Evolutionary conservation across 1,284 basidiomycete genomes (phyloP), one percentile per base, ranked within the genome.

Genomic region (Ceratobasidium sp.): DNA sequence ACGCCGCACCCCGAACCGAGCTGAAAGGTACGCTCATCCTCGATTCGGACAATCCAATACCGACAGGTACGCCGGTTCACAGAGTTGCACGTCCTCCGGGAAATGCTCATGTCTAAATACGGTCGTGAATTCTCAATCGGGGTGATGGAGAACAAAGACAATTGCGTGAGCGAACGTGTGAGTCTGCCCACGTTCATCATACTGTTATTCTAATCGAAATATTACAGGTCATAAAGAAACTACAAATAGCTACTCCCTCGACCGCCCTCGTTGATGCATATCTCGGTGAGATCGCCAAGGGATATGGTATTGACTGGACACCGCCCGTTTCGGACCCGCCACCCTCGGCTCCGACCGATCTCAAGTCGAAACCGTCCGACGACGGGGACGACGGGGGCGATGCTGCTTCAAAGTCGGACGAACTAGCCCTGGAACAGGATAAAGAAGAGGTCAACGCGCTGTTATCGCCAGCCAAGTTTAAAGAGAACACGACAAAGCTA

Each of bases 41-140:
- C 61, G 61, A 33, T 49, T 36, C n/a, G 28, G 66, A 59, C 23
- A 16, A 2, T 61, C n/a, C 62, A 28, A 33, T 14, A 28, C 54
- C 33, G 61, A 53, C 46, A n/a, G n/a, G n/a, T n/a, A 16, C 44
- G 18, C 25, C 21, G 46, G 73, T 62, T 80, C 8, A 72, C 79
- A 90, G 96, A 99, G 80, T 86, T 99, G 42, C 94, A 97, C 77
- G 83, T 94, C 44, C 82, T 98, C 48, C 88, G 96, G 51, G 95
- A 98, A 79, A 88, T 98, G 79, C 86, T 99, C 72, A 93, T 96
- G 91, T 91, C 95, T 81, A 97, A 94, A 81, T 96, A 88, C 78
- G 92, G 94, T 16, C 86, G 94, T 23, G 94, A 96, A 25, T 95
- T 91, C 78, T 86, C 92, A 12, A 77, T 87, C 28, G 87, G 85